phyloP scores from a whole-genome alignment of 768 basidiomycete species.

The Boletus rubescentipes region DNA sequence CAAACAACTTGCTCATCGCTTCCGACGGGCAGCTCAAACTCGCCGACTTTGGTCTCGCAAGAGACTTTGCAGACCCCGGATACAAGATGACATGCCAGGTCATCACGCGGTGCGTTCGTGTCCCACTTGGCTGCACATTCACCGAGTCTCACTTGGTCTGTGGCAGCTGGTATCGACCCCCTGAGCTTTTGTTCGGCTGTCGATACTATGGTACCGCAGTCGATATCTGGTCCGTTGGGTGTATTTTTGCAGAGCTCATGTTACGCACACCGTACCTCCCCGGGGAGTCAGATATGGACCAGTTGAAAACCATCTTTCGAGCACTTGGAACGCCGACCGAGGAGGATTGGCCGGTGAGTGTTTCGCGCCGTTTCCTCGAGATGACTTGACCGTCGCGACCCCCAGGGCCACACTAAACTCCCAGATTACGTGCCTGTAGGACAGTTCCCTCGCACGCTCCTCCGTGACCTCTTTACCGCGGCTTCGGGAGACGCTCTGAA shows the following conservation, averaged over 20 bases:
- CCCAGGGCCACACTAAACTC: conserved; percentile 83
- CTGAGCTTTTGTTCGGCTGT: conserved; percentile 89
- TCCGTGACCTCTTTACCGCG: conserved; percentile 88
- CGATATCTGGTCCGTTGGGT: conserved; percentile 97
- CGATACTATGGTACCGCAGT: conserved; percentile 90
- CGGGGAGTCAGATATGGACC: conserved; percentile 96
- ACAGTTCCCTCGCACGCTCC: conserved; percentile 77
- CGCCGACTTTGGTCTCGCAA: conserved; percentile 97
- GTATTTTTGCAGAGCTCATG: conserved; percentile 98
- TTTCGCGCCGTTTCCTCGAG: background rate
- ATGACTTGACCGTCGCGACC: background rate
- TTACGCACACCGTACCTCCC: conserved; percentile 93
- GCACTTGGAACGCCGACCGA: conserved; percentile 96
- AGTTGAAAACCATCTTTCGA: conserved; percentile 90
- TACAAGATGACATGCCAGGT: conserved; percentile 98
- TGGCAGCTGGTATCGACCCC: conserved; percentile 95
- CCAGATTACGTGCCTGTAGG: conserved; percentile 89
- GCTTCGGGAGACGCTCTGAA: conserved; percentile 85
- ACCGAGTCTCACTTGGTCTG: background rate
- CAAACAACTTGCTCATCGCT: conserved; percentile 95
- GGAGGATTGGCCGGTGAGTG: conserved; percentile 91
- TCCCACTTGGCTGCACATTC: conserved; percentile 1
- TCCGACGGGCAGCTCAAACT: conserved; percentile 91
- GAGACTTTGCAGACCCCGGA: conserved; percentile 93
- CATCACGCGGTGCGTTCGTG: conserved; percentile 76